Evolutionary conservation across 148 eudicot species (phyloP).

Genomic region (Gaultheria prostrata): DNA sequence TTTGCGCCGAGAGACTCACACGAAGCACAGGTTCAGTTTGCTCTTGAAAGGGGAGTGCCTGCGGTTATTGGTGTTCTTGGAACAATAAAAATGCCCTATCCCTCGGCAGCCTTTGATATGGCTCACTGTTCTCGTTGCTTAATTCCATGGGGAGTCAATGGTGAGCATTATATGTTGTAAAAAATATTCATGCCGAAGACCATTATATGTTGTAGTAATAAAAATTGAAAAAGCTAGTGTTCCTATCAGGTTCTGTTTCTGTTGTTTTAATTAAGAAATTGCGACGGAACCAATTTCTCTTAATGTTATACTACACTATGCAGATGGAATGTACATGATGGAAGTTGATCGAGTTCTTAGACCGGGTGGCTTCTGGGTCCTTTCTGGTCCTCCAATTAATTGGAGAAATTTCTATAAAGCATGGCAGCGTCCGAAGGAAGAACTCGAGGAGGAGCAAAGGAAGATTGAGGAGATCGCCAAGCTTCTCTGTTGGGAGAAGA

Average conservation of each 20-base stretch:
- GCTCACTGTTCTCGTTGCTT: slow-evolving; percentile 81
- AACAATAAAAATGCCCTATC: slow-evolving; percentile 67
- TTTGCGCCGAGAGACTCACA: slow-evolving; percentile 80
- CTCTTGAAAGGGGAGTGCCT: slow-evolving; percentile 80
- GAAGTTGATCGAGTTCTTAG: slow-evolving; percentile 97
- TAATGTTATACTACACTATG: slow-evolving; percentile 11
- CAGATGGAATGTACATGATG: slow-evolving; percentile 89
- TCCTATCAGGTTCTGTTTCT: not conserved
- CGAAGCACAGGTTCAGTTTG: slow-evolving; percentile 79
- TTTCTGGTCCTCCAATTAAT: slow-evolving; percentile 95
- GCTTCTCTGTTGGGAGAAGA: slow-evolving; percentile 92
- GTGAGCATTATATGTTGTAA: slow-evolving; percentile 31
- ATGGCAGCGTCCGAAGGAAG: slow-evolving; percentile 87
- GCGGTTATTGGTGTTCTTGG: slow-evolving; percentile 78
- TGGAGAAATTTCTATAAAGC: slow-evolving; percentile 70
- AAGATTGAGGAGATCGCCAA: slow-evolving; percentile 84
- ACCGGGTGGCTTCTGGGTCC: slow-evolving; percentile 99
- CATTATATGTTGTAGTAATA: too few relatives aligned
- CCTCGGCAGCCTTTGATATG: slow-evolving; percentile 74
- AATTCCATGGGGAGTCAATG: slow-evolving; percentile 67
- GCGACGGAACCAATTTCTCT: not conserved
- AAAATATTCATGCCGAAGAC: not conserved
- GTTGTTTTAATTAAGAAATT: not conserved
- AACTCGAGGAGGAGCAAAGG: slow-evolving; percentile 74
- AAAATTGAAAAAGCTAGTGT: not conserved